Evolutionary conservation across 805 yeast species (phyloP).

Genomic region (Kuraishia borneana): DNA sequence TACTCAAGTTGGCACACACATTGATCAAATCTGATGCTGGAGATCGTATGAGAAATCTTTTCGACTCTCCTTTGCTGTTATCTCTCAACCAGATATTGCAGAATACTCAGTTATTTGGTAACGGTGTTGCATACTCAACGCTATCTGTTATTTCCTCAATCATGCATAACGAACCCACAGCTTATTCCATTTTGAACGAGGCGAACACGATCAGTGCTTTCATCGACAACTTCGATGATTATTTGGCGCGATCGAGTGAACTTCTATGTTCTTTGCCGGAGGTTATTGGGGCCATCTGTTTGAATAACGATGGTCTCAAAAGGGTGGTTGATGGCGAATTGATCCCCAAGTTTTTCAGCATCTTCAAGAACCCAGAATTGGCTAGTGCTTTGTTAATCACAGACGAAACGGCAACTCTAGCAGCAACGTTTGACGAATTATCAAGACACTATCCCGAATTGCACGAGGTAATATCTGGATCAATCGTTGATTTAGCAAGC

Average conservation of each 20-base stretch:
- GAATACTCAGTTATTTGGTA: slow-evolving; percentile 56
- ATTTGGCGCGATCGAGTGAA: slow-evolving; percentile 48
- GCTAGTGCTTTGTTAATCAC: slow-evolving; percentile 44
- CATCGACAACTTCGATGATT: slow-evolving; percentile 40
- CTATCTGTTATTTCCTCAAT: slow-evolving; percentile 57
- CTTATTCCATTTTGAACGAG: slow-evolving; percentile 70
- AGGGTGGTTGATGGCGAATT: slow-evolving; percentile 33
- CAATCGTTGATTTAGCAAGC: slow-evolving; percentile 32
- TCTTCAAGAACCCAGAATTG: slow-evolving; percentile 35
- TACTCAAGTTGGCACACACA: slow-evolving; percentile 52
- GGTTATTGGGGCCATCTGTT: slow-evolving; percentile 70
- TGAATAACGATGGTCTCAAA: slow-evolving; percentile 62
- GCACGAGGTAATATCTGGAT: slow-evolving; percentile 43
- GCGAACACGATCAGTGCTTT: slow-evolving; percentile 61
- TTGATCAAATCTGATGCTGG: slow-evolving; percentile 67
- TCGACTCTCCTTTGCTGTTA: slow-evolving; percentile 69
- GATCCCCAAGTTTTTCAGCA: slow-evolving; percentile 31
- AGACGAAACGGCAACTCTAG: slow-evolving; percentile 46
- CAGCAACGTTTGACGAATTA: slow-evolving; percentile 65
- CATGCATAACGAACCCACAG: slow-evolving; percentile 86
- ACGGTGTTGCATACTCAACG: slow-evolving; percentile 45
- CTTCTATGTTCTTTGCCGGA: slow-evolving; percentile 57
- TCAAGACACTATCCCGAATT: slow-evolving; percentile 75
- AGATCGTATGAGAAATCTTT: slow-evolving; percentile 73
- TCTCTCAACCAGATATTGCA: slow-evolving; percentile 48